Conservation (phyloP, 441 rosid species). For the Bocquillonia castaneifolia region DNA sequence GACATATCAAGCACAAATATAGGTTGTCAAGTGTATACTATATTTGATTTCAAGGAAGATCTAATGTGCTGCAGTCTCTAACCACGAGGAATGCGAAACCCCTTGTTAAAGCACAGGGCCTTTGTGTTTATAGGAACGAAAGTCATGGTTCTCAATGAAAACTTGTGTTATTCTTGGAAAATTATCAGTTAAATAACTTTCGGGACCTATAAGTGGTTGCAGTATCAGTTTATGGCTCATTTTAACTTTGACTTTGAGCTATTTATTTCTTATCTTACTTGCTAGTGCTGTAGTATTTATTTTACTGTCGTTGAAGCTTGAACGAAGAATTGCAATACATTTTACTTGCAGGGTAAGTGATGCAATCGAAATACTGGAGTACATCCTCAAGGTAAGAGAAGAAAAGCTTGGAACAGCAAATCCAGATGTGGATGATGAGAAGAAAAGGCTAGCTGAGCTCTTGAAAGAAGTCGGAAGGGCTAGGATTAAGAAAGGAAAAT, state of each 20-base stretch:
- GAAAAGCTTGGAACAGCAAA: conserved; percentile 89
- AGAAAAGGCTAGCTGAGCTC: conserved; percentile 74
- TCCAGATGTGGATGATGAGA: conserved; percentile 88
- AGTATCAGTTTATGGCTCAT: too few species aligned
- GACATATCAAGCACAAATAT: too few species aligned
- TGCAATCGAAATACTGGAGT: conserved; percentile 83
- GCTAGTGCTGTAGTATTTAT: background rate
- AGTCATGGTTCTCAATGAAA: background rate
- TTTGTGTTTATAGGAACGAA: background rate
- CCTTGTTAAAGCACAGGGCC: background rate
- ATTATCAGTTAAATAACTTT: too few species aligned
- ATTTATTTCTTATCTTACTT: too few species aligned
- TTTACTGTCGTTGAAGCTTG: conserved; percentile 7
- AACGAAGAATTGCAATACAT: conserved; percentile 8
- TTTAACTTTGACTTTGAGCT: too few species aligned
- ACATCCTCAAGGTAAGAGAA: conserved; percentile 78
- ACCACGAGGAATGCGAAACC: background rate
- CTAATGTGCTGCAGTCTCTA: too few species aligned
- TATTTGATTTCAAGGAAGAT: too few species aligned
- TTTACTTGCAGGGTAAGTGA: conserved; percentile 76
- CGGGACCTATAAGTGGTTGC: too few species aligned
- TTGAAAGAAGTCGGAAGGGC: conserved; percentile 86
- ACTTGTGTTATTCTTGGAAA: background rate
- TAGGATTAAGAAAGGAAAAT: conserved; percentile 64
- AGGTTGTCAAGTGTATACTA: too few species aligned